Evolutionary conservation across 2,329 filamentous ascomycete genomes (phyloP).

Genomic region (Exophiala alcalophila): DNA sequence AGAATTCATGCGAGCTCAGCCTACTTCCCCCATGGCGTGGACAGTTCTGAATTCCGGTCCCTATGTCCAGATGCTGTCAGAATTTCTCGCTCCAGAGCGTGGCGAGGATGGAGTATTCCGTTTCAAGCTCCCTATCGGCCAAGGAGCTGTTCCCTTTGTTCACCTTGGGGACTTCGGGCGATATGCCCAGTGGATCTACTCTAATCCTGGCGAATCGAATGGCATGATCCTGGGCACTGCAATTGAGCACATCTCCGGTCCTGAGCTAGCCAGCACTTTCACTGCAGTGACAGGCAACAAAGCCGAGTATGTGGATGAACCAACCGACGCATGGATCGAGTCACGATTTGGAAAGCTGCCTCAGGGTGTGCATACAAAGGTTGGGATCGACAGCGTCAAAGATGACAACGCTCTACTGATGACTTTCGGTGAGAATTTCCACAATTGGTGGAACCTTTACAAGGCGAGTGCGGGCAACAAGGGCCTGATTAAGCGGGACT

Average conservation of each 20-base stretch:
- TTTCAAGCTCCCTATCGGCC: slow-evolving; percentile 42
- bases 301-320: slow-evolving; percentile 39
- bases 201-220: slow-evolving; percentile 42
- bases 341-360: slow-evolving; percentile 4
- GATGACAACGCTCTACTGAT: slow-evolving; percentile 36
- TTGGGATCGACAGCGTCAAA: slow-evolving; percentile 33
- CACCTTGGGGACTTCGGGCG: slow-evolving; percentile 47
- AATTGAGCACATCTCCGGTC: slow-evolving; percentile 41
- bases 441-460: slow-evolving; percentile 51
- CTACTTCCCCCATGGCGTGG: slow-evolving; percentile 17
- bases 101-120: slow-evolving; percentile 42
- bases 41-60: slow-evolving; percentile 27
- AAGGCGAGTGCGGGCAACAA: slow-evolving; percentile 41
- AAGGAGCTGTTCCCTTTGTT: slow-evolving; percentile 39
- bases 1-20: slow-evolving; percentile 17
- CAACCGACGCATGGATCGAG: slow-evolving; percentile 36
- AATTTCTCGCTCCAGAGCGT: slow-evolving; percentile 34
- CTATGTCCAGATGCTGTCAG: slow-evolving; percentile 30
- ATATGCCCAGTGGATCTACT: slow-evolving; percentile 50
- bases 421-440: slow-evolving; percentile 49
- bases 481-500: slow-evolving; percentile 47
- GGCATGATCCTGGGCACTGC: slow-evolving; percentile 47
- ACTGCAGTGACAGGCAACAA: slow-evolving; percentile 42
- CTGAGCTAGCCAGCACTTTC: slow-evolving; percentile 44
- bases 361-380: slow-evolving; percentile 17